Percentiles rank a stretch among this genome's conserved stretches.
These are phyloP conservation scores for Pyrenula massariospora DNA, from an alignment of 495 filamentous ascomycete genomes.

Conservation along the genomic window DNA sequence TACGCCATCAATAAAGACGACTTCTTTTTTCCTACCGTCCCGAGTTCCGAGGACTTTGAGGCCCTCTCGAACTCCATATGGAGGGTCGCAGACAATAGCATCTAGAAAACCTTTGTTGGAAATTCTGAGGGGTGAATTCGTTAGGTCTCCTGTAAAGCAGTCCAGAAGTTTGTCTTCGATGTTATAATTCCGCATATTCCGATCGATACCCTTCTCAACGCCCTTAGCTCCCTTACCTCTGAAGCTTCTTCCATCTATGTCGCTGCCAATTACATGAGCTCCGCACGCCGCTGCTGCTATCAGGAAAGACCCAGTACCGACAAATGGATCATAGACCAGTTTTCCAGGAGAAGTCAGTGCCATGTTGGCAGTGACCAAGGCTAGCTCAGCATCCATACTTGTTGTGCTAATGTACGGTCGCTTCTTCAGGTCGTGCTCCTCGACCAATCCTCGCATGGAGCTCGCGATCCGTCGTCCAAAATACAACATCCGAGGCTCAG, in stretches of 20 bases:
- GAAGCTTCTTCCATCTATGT: conserved; percentile 86
- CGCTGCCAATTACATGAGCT: conserved; percentile 64
- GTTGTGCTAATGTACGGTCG: conserved; percentile 88
- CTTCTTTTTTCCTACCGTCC: conserved; percentile 46
- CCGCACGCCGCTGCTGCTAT: conserved; percentile 85
- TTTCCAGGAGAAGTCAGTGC: conserved; percentile 71
- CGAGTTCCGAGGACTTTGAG: conserved; percentile 72
- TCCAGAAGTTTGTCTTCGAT: conserved; percentile 53
- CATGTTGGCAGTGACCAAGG: conserved; percentile 86
- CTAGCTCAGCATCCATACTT: conserved; percentile 90
- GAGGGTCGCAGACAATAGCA: conserved; percentile 92
- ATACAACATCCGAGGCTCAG: conserved; percentile 48
- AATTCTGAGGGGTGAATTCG: conserved; percentile 66
- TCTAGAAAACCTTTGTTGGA: conserved; percentile 51
- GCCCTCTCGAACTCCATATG: conserved; percentile 94
- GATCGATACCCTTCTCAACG: conserved; percentile 37
- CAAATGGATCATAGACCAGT: conserved; percentile 86
- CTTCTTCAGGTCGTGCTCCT: conserved; percentile 83
- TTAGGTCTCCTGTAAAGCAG: conserved; percentile 75
- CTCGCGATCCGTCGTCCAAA: conserved; percentile 57
- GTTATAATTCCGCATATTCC: conserved; percentile 82
- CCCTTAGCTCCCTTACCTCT: conserved; percentile 46
- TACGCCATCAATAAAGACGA: conserved; percentile 57
- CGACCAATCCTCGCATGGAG: conserved; percentile 52
- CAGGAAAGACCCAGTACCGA: conserved; percentile 84